phyloP scores from a whole-genome alignment of 2,329 filamentous ascomycete species.

The Cordyceps militaris region DNA sequence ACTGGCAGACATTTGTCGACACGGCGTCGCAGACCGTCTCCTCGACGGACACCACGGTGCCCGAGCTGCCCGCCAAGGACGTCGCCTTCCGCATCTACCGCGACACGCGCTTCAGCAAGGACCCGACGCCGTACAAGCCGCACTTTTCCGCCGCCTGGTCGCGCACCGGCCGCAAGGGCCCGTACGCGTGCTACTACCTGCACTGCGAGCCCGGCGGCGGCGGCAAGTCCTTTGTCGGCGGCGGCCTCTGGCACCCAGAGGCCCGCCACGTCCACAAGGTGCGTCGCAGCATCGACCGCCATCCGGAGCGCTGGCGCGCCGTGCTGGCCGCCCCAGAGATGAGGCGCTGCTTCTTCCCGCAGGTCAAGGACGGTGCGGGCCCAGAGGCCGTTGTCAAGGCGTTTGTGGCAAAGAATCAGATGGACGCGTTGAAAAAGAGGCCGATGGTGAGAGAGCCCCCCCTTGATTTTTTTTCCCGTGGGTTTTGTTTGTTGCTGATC shows the following conservation, averaged over 20 bases:
- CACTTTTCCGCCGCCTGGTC: constrained; percentile 84
- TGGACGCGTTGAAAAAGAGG: constrained; percentile 73
- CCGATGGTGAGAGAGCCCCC: constrained; percentile 60
- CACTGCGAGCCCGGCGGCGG: constrained; percentile 61
- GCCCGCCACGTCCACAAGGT: constrained; percentile 57
- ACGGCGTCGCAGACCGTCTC: constrained; percentile 62
- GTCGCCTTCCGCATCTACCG: constrained; percentile 82
- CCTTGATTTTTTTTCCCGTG: too few species aligned
- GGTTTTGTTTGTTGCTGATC: not conserved
- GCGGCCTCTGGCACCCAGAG: constrained; percentile 77
- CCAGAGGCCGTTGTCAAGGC: constrained; percentile 55
- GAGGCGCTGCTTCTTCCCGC: constrained; percentile 57
- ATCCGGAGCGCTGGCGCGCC: constrained; percentile 61
- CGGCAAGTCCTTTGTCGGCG: constrained; percentile 54
- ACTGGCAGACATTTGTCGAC: constrained; percentile 76
- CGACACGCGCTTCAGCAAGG: constrained; percentile 76
- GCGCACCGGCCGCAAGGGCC: constrained; percentile 77
- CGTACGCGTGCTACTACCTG: constrained; percentile 83
- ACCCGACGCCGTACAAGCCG: constrained; percentile 84
- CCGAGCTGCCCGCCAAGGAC: constrained; percentile 80
- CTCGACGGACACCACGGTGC: constrained; percentile 71
- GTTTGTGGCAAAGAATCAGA: constrained; percentile 63
- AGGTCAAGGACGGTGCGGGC: constrained; percentile 25
- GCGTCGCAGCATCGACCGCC: constrained; percentile 67
- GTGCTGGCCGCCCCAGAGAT: constrained; percentile 46